Base-by-base conservation (phyloP, 1,284 basidiomycete genomes). In the Apiotrichum porosum region DNA sequence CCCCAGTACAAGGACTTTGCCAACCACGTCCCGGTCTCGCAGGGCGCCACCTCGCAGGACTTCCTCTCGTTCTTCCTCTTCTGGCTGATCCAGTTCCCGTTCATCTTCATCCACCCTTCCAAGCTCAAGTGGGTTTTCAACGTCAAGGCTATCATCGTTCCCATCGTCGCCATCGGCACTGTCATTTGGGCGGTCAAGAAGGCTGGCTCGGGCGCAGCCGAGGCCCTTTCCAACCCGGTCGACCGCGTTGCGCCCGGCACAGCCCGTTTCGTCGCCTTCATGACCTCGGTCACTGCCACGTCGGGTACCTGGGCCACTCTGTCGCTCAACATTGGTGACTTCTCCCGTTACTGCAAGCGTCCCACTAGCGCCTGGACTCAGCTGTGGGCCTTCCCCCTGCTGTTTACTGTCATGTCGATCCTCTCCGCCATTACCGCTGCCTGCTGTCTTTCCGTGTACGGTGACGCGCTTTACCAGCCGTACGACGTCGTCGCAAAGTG, bases 91-190 rank as follows among this genome's bases (percentile, higher is more conserved):
- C 62, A 58, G 52, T 42, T 66, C 22, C 84, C 84, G 0, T 79
- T 87, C 62, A 78, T 86, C 72, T 74, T 87, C 42, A 72, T 88
- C 36, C 85, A 84, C 15, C 85, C 85, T 4, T 82, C 83, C 56
- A 79, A 78, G 55, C 82, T 88, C 37, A 79, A 82, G 37, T 81
- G 80, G 69, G 73, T 88, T 19, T 88, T 88, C 75, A 72, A 81
- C 38, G 69, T 77, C 51, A 85, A 86, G 69, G 79, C 80, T 0
- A 68, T 61, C 28, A 31, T 83, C 19, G 83, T 84, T 0, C 84
- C 84, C 1, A 69, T 78, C 6, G 77, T 82, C 3, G 84, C 82
- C 75, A 51, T 86, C 23, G 78, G 80, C 5, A 83, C 86, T 58
- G 74, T 86, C 52, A 81, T 83, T 18, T 87, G 84, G 85, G 45